These are phyloP conservation scores for Penicillium nucicola DNA, from an alignment of 495 filamentous ascomycete species.

Conservation along the genomic window DNA sequence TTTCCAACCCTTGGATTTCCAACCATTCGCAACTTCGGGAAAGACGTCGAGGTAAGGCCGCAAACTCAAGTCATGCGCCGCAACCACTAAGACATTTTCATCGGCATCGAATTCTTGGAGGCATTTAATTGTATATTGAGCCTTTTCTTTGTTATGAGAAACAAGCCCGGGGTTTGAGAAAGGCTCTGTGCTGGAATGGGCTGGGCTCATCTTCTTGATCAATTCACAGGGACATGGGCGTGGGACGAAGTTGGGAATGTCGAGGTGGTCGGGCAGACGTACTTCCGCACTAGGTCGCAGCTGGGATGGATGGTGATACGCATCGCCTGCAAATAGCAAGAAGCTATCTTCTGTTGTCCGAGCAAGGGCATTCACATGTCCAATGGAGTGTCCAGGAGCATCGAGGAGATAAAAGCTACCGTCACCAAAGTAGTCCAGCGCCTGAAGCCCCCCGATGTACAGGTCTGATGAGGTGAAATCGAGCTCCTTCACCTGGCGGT, in stretches of 20 bases:
- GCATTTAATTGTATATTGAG: slow-evolving; percentile 35
- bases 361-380: slow-evolving; percentile 41
- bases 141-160: background rate
- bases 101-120: slow-evolving; percentile 48
- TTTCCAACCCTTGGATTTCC: slow-evolving; percentile 49
- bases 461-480: too few relatives aligned
- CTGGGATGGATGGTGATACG: slow-evolving; percentile 50
- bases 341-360: slow-evolving; percentile 38
- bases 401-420: slow-evolving; percentile 48
- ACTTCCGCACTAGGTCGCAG: slow-evolving; percentile 49
- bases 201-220: slow-evolving; percentile 1
- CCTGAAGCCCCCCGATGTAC: slow-evolving; percentile 34
- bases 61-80: slow-evolving; percentile 51
- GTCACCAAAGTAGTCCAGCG: slow-evolving; percentile 52
- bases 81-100: slow-evolving; percentile 49
- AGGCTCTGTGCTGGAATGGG: slow-evolving; percentile 9
- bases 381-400: slow-evolving; percentile 42
- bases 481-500: too few relatives aligned
- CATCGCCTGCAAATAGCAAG: slow-evolving; percentile 45
- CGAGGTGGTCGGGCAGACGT: slow-evolving; percentile 23
- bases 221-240: slow-evolving; percentile 4
- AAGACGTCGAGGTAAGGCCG: slow-evolving; percentile 46
- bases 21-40: slow-evolving; percentile 48
- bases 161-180: too few relatives aligned
- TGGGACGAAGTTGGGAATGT: background rate